These are phyloP conservation scores for Bertia moriformis DNA, from an alignment of 2,329 filamentous ascomycete species.

Conservation along the genomic window DNA sequence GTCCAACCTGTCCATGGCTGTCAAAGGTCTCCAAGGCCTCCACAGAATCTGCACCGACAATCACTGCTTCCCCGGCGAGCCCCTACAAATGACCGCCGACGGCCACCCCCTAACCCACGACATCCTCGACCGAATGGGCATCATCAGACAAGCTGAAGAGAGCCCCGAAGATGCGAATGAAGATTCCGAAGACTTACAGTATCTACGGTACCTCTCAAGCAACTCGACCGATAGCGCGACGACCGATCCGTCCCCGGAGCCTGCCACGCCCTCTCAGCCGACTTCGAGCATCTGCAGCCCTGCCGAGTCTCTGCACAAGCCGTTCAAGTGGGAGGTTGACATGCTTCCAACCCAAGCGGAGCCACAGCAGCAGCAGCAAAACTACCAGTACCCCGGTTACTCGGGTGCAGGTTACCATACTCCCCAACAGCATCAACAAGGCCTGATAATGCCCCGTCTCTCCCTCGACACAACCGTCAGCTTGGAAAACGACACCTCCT, in stretches of 20 bases:
- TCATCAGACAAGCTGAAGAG: conserved; percentile 25
- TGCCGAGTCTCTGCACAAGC: neutral
- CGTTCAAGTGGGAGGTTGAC: neutral
- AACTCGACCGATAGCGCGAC: conserved; percentile 19
- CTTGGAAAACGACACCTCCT: no score
- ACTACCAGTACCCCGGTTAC: no score
- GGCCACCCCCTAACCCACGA: conserved; percentile 23
- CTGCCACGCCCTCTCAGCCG: conserved; percentile 15
- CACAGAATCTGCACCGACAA: conserved; percentile 23
- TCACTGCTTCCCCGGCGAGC: conserved; percentile 23
- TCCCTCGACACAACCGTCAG: no score
- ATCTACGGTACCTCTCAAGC: conserved; percentile 16
- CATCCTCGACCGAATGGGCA: conserved; percentile 21
- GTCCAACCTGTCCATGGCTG: conserved; percentile 22
- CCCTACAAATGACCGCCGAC: conserved; percentile 19
- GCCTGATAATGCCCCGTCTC: no score
- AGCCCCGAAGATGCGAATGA: conserved; percentile 16
- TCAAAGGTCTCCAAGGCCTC: conserved; percentile 22
- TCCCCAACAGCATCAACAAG: no score
- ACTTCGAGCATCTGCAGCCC: conserved; percentile 10
- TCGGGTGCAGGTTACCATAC: no score
- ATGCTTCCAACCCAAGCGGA: neutral
- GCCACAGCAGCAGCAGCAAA: no score
- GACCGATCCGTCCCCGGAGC: conserved; percentile 20
- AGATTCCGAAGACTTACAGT: conserved; percentile 16